Evolutionary conservation across 306 rosid species (phyloP).

Genomic region (Begonia masoniana): DNA sequence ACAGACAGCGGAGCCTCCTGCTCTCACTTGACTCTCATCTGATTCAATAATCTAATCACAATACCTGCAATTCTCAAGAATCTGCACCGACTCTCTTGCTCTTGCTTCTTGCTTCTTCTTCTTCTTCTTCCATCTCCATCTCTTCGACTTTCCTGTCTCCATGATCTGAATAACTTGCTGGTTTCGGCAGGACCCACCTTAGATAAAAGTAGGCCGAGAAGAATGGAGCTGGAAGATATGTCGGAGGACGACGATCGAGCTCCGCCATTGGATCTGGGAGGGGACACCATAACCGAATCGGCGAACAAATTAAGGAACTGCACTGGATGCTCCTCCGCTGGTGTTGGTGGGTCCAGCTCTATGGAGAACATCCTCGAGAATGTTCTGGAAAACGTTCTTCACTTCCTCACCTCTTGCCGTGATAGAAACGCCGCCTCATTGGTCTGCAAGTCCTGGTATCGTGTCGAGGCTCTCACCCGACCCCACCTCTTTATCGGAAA

Average conservation of each 20-base stretch:
- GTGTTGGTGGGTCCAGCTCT: conserved; percentile 11
- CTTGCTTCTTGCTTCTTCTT: conserved; percentile 1
- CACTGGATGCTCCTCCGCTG: conserved; percentile 12
- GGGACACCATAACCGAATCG: conserved; percentile 32
- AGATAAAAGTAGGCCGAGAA: too few species aligned
- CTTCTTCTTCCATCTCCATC: conserved; percentile 6
- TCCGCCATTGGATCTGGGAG: conserved; percentile 42
- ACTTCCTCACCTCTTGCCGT: conserved; percentile 57
- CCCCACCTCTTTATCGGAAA: conserved; percentile 77
- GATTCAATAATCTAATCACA: conserved; percentile 35
- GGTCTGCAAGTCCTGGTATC: conserved; percentile 87
- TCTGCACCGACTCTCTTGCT: conserved; percentile 4
- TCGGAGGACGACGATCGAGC: conserved; percentile 66
- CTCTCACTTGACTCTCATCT: conserved; percentile 17
- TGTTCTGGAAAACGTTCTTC: conserved; percentile 88
- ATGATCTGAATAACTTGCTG: conserved; percentile 17
- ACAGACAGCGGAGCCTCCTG: conserved; percentile 44
- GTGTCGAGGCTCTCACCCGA: conserved; percentile 79
- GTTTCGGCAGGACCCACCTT: too few species aligned
- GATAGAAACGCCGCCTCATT: conserved; percentile 96
- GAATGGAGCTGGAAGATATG: conserved; percentile 34
- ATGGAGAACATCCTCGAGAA: conserved; percentile 80
- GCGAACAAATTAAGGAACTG: conserved; percentile 39
- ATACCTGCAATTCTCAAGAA: conserved; percentile 9
- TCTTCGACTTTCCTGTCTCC: conserved; percentile 4